Evolutionary conservation across 2,329 filamentous ascomycete species (phyloP).

Genomic region (Tolypocladium tundrense): DNA sequence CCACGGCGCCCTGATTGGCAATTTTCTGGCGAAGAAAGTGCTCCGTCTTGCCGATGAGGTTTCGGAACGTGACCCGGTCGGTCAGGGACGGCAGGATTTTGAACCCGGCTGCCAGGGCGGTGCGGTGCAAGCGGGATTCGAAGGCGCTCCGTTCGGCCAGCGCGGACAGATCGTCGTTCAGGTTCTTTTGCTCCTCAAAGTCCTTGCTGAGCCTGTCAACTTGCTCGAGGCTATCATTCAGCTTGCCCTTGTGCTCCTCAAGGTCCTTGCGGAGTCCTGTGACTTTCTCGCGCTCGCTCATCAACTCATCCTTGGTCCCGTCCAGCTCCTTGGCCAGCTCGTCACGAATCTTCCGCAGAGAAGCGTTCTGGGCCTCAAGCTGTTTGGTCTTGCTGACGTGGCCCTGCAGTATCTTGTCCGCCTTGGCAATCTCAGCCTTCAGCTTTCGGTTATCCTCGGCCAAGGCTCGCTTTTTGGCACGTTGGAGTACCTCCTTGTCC

Average conservation of each 20-base stretch:
- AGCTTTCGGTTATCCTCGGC: background rate
- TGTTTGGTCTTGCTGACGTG: background rate
- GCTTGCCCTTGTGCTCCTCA: background rate
- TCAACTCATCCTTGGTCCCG: background rate
- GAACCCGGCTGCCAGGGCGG: conserved; percentile 4
- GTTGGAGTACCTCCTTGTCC: background rate
- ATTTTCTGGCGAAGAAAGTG: background rate
- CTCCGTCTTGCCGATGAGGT: conserved; percentile 1
- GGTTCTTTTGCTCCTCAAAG: background rate
- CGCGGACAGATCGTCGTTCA: background rate
- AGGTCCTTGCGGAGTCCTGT: background rate
- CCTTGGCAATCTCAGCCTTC: background rate
- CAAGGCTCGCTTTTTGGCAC: background rate
- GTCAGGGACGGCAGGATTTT: conserved; percentile 1
- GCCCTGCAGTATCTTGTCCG: background rate
- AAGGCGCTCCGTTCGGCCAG: background rate
- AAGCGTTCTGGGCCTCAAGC: background rate
- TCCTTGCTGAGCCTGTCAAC: background rate
- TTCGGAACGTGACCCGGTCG: background rate
- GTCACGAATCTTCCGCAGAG: background rate
- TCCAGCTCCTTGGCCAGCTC: background rate
- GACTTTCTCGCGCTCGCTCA: background rate
- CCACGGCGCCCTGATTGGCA: background rate
- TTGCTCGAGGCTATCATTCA: background rate
- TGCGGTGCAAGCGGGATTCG: conserved; percentile 1